These are phyloP conservation scores for Lithospermum erythrorhizon DNA, from an alignment of 257 asterid species.

Conservation along the genomic window DNA sequence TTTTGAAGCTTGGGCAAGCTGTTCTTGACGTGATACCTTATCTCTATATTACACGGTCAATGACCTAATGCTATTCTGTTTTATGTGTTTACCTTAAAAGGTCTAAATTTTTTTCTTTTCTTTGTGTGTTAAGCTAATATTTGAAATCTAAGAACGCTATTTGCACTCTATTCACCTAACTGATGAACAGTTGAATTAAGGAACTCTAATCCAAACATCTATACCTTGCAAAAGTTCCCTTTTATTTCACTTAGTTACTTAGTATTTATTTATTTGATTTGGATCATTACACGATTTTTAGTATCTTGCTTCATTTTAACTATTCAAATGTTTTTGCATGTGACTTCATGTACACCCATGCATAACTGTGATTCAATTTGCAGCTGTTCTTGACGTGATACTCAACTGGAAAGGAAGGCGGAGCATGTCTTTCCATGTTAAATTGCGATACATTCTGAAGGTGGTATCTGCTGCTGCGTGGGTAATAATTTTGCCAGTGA, in stretches of 20 bases:
- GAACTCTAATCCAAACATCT: too few relatives aligned
- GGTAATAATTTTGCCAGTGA: constrained; percentile 89
- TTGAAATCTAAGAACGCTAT: too few relatives aligned
- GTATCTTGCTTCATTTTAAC: background rate
- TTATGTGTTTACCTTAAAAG: background rate
- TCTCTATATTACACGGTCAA: background rate
- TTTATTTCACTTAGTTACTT: background rate
- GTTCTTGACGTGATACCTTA: constrained; percentile 9
- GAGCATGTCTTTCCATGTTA: constrained; percentile 87
- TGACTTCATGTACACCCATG: background rate
- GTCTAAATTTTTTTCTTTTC: background rate
- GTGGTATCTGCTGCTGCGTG: constrained; percentile 87
- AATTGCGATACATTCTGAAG: constrained; percentile 77
- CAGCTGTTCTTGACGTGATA: constrained; percentile 86
- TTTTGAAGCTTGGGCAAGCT: constrained; percentile 97
- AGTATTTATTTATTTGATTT: too few relatives aligned
- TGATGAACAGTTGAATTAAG: too few relatives aligned
- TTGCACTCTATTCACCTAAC: too few relatives aligned
- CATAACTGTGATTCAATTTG: constrained; percentile 1
- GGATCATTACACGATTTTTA: background rate
- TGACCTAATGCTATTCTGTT: background rate
- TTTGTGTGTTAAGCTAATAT: too few relatives aligned
- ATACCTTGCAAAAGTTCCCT: background rate
- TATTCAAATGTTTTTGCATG: background rate
- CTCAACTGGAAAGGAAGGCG: constrained; percentile 80